Evolutionary conservation across 169 alveolate species (phyloP), one percentile per base, ranked within the genome.

Genomic region (Theileria luwenshuni): DNA sequence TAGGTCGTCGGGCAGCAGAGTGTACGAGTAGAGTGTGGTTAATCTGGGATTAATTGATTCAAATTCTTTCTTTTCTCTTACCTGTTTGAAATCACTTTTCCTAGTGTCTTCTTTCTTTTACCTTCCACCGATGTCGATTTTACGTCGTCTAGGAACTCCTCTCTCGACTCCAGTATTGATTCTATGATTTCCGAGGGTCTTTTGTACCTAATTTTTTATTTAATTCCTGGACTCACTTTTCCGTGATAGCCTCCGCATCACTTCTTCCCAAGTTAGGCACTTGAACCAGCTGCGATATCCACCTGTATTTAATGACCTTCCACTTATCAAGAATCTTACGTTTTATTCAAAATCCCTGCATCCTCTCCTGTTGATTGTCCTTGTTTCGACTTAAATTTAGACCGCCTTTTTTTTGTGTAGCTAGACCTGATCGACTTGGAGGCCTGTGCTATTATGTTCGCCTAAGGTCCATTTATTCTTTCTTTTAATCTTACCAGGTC

Each of bases 221-320:
- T n/a, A 2, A n/a, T 17, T 13, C 8, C n/a, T 25, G 8, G 32
- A 0, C 84, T 30, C 21, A 81, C 89, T 33, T 47, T 27, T n/a
- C 13, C n/a, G 84, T 73, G 0, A 81, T 64, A 38, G 77, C 73
- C 8, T n/a, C 42, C 3, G 89, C 89, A 19, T 75, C 80, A 10
- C 51, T 69, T 71, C 28, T 67, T 3, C 89, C 89, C 10, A 81
- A 35, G 27, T 74, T 83, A 0, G 89, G 89, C 49, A 81, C 74
- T 47, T 81, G 89, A 49, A 64, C 62, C 13, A 81, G 75, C 47
- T 81, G 89, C 15, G 77, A 61, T 15, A 81, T 32, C 89, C 89
- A 81, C 56, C 89, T 81, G 68, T 48, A 21, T 7, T 54, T n/a
- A 8, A 6, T 54, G n/a, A 2, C 15, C 27, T 23, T 25, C 19